Base-by-base conservation (phyloP, 116 monocot species). In the Papilionanthe hybrid region DNA sequence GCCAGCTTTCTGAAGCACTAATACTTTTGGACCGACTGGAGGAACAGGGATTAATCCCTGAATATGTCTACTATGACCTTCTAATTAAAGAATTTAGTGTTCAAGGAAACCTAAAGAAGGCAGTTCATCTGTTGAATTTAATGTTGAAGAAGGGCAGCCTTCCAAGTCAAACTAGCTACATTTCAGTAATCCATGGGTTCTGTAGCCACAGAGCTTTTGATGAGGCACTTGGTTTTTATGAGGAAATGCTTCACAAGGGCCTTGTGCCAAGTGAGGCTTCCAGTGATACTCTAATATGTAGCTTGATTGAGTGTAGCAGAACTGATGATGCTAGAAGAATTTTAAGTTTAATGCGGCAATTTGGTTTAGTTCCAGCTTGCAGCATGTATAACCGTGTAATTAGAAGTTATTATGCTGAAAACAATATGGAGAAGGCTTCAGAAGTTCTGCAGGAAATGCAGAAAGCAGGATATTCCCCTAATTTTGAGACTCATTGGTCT, bases 401-500 rank as follows among this genome's bases (percentile, higher is more conserved):
- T 67, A 80, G 89, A 71, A 81, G 72, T 27, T 92, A 86, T 79
- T 82, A 79, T 77, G 79, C 49, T 42, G 86, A 86, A 71, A 95
- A 90, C 41, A 85, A 95, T 84, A 41, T 90, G 67, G 42, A 81
- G 32, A 86, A 81, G 79, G 91, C 93, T 63, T 87, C 90, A 75
- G 82, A 89, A 66, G 72, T 99, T 77, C 48, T 95, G 85, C 77
- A 77, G n/a, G 91, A 90, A 90, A 95, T 95, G 93, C 99, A 95
- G 72, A 78, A 81, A 77, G 84, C 56, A 80, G 95, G 99, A 18
- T 57, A 89, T 84, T 83, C 82, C 23, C 95, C 93, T 55, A 91
- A 88, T 79, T 99, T 99, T 91, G 90, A 91, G 77, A 91, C 85
- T 50, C 90, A 95, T 48, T 95, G 99, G 95, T 95, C 90, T 80